These are phyloP conservation scores for Nakataea oryzae DNA, from an alignment of 2,329 filamentous ascomycete species.

Conservation along the genomic window DNA sequence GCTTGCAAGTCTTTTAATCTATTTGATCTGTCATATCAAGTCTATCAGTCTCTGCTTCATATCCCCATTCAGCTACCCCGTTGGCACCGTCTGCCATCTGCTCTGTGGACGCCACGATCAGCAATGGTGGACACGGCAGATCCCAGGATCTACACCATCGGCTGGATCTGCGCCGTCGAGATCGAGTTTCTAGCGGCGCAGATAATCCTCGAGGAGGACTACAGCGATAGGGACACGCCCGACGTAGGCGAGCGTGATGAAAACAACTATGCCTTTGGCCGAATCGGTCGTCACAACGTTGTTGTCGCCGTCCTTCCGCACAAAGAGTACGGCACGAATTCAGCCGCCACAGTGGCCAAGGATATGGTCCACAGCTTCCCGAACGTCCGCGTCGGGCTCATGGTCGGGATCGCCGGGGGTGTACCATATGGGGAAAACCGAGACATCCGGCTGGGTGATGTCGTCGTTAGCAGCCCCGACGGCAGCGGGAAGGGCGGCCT, in stretches of 20 bases:
- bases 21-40: too few species aligned
- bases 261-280: conserved; percentile 20
- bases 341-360: conserved; percentile 15
- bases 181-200: neutral
- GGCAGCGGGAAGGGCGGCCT: conserved; percentile 9
- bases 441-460: conserved; percentile 23
- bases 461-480: conserved; percentile 16
- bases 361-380: conserved; percentile 19
- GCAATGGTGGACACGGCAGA: neutral
- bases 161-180: neutral
- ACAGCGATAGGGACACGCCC: neutral
- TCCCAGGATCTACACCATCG: neutral
- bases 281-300: conserved; percentile 21
- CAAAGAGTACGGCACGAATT: conserved; percentile 13
- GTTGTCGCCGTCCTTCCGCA: conserved; percentile 19
- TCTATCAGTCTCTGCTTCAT: neutral
- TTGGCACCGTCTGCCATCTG: too few species aligned
- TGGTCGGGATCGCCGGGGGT: conserved; percentile 24
- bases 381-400: conserved; percentile 16
- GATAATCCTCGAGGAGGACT: neutral
- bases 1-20: too few species aligned
- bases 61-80: too few species aligned
- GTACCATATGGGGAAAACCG: conserved; percentile 17
- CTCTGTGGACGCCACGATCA: too few species aligned
- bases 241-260: conserved; percentile 12